These are phyloP conservation scores for Suillus ampliporus DNA, from an alignment of 768 basidiomycete genomes.

Conservation along the genomic window DNA sequence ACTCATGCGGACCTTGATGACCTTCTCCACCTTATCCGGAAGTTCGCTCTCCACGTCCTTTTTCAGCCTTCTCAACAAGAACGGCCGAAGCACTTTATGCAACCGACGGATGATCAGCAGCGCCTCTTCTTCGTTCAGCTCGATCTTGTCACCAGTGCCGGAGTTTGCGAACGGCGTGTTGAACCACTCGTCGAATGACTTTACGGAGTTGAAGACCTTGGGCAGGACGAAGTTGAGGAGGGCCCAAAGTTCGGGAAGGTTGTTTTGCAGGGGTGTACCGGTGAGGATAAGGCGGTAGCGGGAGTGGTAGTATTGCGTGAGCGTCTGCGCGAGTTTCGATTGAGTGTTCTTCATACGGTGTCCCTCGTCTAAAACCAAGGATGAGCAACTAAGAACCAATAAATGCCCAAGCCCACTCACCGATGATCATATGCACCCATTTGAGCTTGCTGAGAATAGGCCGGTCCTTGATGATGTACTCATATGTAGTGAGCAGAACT, in stretches of 20 bases:
- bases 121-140: constrained; percentile 99
- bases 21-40: constrained; percentile 97
- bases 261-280: constrained; percentile 96
- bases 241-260: constrained; percentile 94
- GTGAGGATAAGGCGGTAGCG: constrained; percentile 93
- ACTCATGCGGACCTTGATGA: constrained; percentile 96
- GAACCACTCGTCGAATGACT: constrained; percentile 99
- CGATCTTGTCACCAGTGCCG: constrained; percentile 97
- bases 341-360: constrained; percentile 98
- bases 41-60: constrained; percentile 96
- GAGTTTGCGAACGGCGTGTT: constrained; percentile 99
- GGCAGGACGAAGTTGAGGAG: constrained; percentile 94
- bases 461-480: constrained; percentile 98
- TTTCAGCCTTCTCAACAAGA: constrained; percentile 90
- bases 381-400: not conserved
- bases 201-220: constrained; percentile 98
- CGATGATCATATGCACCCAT: constrained; percentile 98
- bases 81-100: constrained; percentile 95
- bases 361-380: constrained; percentile 73
- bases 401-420: constrained; percentile 41
- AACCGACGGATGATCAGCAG: constrained; percentile 94
- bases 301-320: constrained; percentile 91
- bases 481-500: constrained; percentile 92
- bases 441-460: constrained; percentile 87
- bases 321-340: constrained; percentile 88